Conservation (phyloP, 1,139 yeast species). For the Kurtzmaniella quercitrusa region DNA sequence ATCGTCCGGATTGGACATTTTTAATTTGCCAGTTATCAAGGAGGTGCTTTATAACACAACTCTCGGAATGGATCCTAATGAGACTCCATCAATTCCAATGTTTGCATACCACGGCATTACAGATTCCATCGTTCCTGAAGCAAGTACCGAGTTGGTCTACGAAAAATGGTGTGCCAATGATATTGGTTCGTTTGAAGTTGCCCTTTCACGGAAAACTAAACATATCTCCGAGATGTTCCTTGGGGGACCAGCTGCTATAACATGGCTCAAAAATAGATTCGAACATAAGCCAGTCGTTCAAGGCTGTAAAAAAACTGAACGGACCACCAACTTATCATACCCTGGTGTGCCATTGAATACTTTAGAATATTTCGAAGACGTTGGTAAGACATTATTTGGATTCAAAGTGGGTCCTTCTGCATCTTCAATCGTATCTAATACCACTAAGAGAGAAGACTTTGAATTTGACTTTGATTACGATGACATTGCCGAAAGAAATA, state of each 20-base stretch:
- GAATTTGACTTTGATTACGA: constrained; percentile 4
- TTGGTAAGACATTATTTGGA: constrained; percentile 3
- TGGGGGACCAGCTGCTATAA: constrained; percentile 29
- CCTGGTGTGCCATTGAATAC: constrained; percentile 3
- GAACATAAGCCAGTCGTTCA: constrained; percentile 19
- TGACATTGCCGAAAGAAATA: constrained; percentile 4
- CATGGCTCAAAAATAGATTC: constrained; percentile 20
- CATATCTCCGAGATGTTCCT: constrained; percentile 22
- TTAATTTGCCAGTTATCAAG: constrained; percentile 13
- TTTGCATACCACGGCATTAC: constrained; percentile 30
- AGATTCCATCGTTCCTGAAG: constrained; percentile 27
- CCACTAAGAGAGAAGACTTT: constrained; percentile 1
- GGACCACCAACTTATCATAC: constrained; percentile 5
- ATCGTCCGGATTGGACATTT: constrained; percentile 14
- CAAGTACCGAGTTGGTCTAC: constrained; percentile 20
- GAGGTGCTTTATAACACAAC: constrained; percentile 19
- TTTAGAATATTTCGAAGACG: constrained; percentile 1
- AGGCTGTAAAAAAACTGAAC: constrained; percentile 19
- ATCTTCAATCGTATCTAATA: background rate
- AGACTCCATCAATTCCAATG: constrained; percentile 28
- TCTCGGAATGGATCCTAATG: constrained; percentile 14
- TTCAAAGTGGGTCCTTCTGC: constrained; percentile 6
- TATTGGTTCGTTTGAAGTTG: constrained; percentile 26
- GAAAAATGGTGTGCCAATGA: constrained; percentile 31
- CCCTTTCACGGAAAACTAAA: constrained; percentile 22